Base-by-base conservation (phyloP, 345 rosid species). In the Psidium guajava region DNA sequence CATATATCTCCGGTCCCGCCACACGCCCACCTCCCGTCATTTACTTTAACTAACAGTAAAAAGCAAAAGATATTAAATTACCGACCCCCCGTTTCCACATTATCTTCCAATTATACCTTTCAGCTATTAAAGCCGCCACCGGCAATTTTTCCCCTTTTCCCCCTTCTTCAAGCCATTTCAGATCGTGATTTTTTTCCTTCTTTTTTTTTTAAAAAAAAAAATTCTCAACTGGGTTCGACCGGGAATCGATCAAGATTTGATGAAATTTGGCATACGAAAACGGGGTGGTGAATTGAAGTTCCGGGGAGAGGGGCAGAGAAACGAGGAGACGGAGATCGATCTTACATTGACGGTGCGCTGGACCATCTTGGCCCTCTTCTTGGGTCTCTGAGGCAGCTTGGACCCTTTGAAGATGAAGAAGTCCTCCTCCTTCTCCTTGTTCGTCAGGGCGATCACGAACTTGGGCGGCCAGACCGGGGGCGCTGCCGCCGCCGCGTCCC, bases 401-500 rank as follows among this genome's bases (percentile, higher is more conserved):
- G 97, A 93, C 11, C 97, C 97, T 86, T 94, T 94, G 85, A 94
- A 88, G 50, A 89, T 91, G 88, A 92, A 36, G 91, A 94, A 94
- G 87, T 94, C 97, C 85, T 94, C 97, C 82, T 94, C 97, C 83
- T 94, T 94, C 91, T 94, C 97, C 88, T 94, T 94, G 87, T 93
- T 93, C 15, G 97, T 93, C 82, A 94, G 87, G 81, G 93, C 93
- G 88, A 94, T 93, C 91, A 89, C 91, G 89, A 94, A 93, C 82
- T 93, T 94, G 6, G 95, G 95, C 32, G 97, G 97, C 97, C 97
- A 94, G 11, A 90, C 90, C 2, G 85, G 52, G 22, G 93, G 87
- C 4, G 87, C 86, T 11, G 50, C 50, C 6, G 82, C 89, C 57
- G 90, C 86, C 8, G 84, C 90, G 28, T 92, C 94, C 55, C 93